Evolutionary conservation across 208 protist species (phyloP), one percentile per base, ranked within the genome.

Genomic region (Porcisia deanei): DNA sequence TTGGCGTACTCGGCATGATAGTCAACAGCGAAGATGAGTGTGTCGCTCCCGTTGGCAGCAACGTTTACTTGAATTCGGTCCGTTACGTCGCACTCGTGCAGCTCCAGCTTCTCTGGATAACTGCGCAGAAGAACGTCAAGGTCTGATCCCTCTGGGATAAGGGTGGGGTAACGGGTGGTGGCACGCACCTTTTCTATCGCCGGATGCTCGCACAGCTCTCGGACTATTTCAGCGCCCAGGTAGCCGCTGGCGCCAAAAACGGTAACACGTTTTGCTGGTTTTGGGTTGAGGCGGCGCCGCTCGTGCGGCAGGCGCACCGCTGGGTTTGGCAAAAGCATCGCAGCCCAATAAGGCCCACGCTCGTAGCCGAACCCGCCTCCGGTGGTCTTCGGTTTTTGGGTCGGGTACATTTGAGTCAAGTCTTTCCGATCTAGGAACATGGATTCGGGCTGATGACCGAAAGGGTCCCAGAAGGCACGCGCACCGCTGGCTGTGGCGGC

Each of bases 1-100:
- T 98, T 97, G 22, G 92, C 92, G 77, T 98, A 96, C 83, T 98
- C 92, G 71, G 83, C 82, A 84, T 94, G 89, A 77, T 92, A 96
- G 85, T 95, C 93, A 12, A 98, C 81, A 61, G 94, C 92, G 76
- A 97, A 96, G 73, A 98, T 94, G 78, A 98, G 88, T 30, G 92
- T 97, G 80, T 98, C 94, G 77, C 91, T 95, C 54, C 93, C 94
- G 76, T 98, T 96, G 14, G 93, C 74, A 4, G 94, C 94, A 14
- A 96, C 93, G 81, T 98, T 98, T 8, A 98, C 92, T 74, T 96
- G 91, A 82, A 96, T 96, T 54, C 92, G 88, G 76, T 98, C 94
- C 39, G 93, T 96, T 53, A 98, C 93, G 76, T 98, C 93, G 82
- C 92, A 96, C 83, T 96, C 94, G 82, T 98, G 92, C 59, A 98